Conservation (phyloP, 495 filamentous ascomycete species). For the Stereocaulon alpinum region DNA sequence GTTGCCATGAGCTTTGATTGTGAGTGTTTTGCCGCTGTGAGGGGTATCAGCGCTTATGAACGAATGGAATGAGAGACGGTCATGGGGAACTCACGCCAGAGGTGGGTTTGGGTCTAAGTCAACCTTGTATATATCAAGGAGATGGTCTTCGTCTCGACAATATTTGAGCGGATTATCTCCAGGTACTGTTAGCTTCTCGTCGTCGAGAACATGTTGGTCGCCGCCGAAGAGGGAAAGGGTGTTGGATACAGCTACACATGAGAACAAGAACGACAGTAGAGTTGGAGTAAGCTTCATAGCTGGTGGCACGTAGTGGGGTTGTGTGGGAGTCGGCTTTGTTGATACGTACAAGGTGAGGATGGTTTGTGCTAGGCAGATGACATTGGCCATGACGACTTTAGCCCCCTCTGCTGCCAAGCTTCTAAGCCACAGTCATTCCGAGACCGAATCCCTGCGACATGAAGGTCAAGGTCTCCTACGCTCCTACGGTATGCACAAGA, state of each 20-base stretch:
- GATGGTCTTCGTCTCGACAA: conserved; percentile 50
- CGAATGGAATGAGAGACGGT: neutral
- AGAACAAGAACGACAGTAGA: conserved; percentile 23
- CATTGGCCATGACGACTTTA: neutral
- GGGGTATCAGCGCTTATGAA: conserved; percentile 1
- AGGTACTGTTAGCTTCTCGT: conserved; percentile 41
- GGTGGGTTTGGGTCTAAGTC: conserved; percentile 82
- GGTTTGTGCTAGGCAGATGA: neutral
- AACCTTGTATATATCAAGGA: conserved; percentile 67
- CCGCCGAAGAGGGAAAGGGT: conserved; percentile 21
- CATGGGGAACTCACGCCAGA: conserved; percentile 52
- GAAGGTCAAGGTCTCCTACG: neutral
- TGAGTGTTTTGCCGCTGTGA: conserved; percentile 64
- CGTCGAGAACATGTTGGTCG: conserved; percentile 26
- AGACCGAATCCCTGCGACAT: neutral
- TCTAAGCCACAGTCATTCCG: neutral
- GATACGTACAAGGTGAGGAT: neutral
- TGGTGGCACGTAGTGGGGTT: neutral
- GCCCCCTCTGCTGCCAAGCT: conserved; percentile 1
- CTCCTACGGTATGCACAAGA: too few species aligned
- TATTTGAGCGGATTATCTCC: conserved; percentile 67
- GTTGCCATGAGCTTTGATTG: conserved; percentile 64
- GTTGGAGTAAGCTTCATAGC: conserved; percentile 23
- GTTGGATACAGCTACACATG: conserved; percentile 21
- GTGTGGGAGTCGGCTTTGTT: neutral